Base-by-base conservation (phyloP, 179 eudicot genomes). In the Silene coronaria region DNA sequence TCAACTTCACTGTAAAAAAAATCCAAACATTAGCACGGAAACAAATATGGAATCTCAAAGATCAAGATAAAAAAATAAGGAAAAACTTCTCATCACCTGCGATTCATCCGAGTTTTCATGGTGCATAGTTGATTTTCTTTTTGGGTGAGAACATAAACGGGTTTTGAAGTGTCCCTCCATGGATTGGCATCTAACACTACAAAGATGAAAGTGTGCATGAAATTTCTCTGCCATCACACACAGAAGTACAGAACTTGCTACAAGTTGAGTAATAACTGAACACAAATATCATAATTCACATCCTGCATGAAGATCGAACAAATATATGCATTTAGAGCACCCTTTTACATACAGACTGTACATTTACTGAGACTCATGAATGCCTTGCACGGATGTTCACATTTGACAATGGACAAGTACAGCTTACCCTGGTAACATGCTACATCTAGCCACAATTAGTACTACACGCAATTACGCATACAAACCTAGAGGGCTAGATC, bases 81-180 rank as follows among this genome's bases (percentile, higher is more conserved):
- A 5, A 58, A 36, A 21, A 6, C 6, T 21, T 2, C 26, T 24
- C 17, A 71, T 70, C 77, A 94, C 98, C 98, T 92, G 84, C 89
- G 96, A 75, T 84, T 89, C 80, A 80, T 88, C 70, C 97, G 90
- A n/a, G 97, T 94, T 86, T 89, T 94, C 98, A 94, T 94, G 62
- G 98, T 92, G 85, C 98, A 94, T 30, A 94, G 81, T 78, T 89
- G 94, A 83, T 94, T 90, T 85, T 92, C 90, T 76, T 85, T 89
- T 42, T 89, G 98, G 7, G 98, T 94, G 64, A 94, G 85, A 23
- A 94, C 96, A 81, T 92, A 94, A 34, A 94, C 97, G 53, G 96
- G 84, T 78, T 94, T 94, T 58, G 91, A 79, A 72, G 82, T 30
- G 81, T 92, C 97, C 75, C 91, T 87, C 98, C 98, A 94, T 48